These are phyloP conservation scores for Thozetella sp. DNA, from an alignment of 495 filamentous ascomycete species.

Conservation along the genomic window DNA sequence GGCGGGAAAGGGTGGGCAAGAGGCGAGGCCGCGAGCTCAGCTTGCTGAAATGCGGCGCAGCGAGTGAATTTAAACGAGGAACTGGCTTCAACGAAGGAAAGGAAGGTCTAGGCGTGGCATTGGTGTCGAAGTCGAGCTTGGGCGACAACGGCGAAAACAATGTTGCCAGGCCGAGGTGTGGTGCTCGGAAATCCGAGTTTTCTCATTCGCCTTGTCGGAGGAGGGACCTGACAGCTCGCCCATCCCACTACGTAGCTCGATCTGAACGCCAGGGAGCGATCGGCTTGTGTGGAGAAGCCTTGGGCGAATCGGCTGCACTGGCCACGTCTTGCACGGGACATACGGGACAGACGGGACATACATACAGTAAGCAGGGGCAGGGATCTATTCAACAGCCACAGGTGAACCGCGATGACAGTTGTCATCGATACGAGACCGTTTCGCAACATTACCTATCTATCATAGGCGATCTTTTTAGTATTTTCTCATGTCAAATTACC, in stretches of 20 bases:
- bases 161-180: not conserved
- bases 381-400: no score
- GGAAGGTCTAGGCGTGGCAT: not conserved
- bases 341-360: no score
- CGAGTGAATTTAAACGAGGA: not conserved
- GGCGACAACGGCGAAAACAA: not conserved
- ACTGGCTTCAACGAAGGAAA: not conserved
- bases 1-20: not conserved
- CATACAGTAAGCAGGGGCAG: no score
- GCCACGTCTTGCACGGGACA: no score
- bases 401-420: no score
- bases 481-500: no score
- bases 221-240: not conserved
- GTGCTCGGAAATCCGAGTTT: conserved; percentile 1
- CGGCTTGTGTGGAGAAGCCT: not conserved
- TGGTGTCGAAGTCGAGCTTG: not conserved
- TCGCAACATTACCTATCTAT: no score
- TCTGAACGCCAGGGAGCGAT: no score
- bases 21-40: not conserved
- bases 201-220: not conserved
- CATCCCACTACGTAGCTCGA: not conserved
- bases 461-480: no score
- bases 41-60: not conserved
- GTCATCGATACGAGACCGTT: no score
- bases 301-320: not conserved